These are phyloP conservation scores for Neurospora tetraspora DNA, from an alignment of 495 filamentous ascomycete species.

Conservation along the genomic window DNA sequence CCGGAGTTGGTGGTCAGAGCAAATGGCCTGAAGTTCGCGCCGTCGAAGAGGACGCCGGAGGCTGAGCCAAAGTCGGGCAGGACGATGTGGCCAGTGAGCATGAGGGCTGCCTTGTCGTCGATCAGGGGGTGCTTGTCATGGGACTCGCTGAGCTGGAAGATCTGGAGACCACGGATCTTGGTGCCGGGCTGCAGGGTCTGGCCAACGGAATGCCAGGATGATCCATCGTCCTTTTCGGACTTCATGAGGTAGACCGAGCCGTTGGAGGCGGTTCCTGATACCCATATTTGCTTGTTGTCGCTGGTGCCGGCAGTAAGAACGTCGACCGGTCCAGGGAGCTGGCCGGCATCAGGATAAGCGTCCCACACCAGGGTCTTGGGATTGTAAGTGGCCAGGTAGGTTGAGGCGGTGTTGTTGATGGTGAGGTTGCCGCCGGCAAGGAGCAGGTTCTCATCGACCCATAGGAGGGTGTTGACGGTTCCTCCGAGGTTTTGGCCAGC, in stretches of 20 bases:
- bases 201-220: constrained; percentile 41
- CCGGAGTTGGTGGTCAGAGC: constrained; percentile 59
- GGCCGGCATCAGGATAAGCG: constrained; percentile 49
- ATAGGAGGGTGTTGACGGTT: constrained; percentile 58
- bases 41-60: constrained; percentile 83
- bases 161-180: constrained; percentile 65
- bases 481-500: constrained; percentile 62
- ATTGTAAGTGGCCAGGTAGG: constrained; percentile 68
- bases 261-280: constrained; percentile 55
- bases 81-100: constrained; percentile 70
- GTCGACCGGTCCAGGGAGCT: constrained; percentile 69
- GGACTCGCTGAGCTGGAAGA: constrained; percentile 56
- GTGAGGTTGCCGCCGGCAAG: constrained; percentile 69
- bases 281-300: constrained; percentile 66
- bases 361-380: constrained; percentile 52
- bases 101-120: constrained; percentile 54
- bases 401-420: constrained; percentile 47
- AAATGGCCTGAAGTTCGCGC: constrained; percentile 66
- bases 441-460: constrained; percentile 58
- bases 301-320: constrained; percentile 61
- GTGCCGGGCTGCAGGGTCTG: constrained; percentile 52
- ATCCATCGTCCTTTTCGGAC: constrained; percentile 42
- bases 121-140: constrained; percentile 60
- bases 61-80: constrained; percentile 66
- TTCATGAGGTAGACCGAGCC: constrained; percentile 69